A percentile compares a stretch with the other conserved stretches of the same genome.
Evolutionary conservation across 1,139 yeast species (phyloP).

Genomic region (Pneumocystis oryctolagi): DNA sequence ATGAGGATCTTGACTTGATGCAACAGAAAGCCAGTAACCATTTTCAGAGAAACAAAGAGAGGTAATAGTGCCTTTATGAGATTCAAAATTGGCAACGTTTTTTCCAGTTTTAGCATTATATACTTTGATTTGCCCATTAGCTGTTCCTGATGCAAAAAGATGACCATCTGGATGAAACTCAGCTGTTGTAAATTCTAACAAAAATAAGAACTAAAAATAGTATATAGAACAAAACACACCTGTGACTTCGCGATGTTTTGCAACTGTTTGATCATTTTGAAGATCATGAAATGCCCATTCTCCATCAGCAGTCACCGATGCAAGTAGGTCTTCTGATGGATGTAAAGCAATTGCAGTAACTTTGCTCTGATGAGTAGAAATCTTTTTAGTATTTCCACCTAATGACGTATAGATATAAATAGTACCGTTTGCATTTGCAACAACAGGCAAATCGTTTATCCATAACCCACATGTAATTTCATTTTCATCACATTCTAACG

Average conservation of each 20-base stretch:
- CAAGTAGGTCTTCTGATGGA: constrained; percentile 9
- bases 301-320: constrained; percentile 4
- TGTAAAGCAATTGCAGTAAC: constrained; percentile 7
- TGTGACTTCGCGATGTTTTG: not conserved
- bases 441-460: not conserved
- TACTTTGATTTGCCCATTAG: constrained; percentile 29
- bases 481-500: not conserved
- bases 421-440: not conserved
- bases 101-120: constrained; percentile 32
- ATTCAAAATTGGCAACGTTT: constrained; percentile 29
- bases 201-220: not conserved
- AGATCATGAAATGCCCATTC: constrained; percentile 2
- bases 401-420: not conserved
- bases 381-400: not conserved
- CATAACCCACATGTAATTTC: not conserved
- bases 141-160: constrained; percentile 37
- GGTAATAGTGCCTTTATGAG: constrained; percentile 22
- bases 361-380: not conserved
- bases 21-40: constrained; percentile 48
- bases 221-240: not conserved
- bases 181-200: constrained; percentile 22
- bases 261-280: not conserved
- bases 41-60: constrained; percentile 44
- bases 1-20: constrained; percentile 19
- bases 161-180: constrained; percentile 54